These are phyloP conservation scores for Colletotrichum sp. DNA, from an alignment of 2,329 filamentous ascomycete species.

Conservation along the genomic window DNA sequence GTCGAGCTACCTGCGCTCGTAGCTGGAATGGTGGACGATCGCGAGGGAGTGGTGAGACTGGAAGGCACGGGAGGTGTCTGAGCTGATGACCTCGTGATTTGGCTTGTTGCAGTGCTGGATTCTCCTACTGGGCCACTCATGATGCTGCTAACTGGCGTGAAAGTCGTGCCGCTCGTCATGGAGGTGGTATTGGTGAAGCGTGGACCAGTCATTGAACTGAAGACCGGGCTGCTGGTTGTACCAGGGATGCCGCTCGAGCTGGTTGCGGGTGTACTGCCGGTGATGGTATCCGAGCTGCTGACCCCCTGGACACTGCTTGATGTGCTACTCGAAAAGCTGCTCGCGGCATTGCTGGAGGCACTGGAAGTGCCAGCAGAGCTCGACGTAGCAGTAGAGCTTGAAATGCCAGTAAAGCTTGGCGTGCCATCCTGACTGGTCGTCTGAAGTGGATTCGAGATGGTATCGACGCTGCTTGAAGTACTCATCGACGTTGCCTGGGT, in stretches of 20 bases:
- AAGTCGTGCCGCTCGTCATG: neutral
- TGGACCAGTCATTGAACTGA: neutral
- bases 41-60: accelerated
- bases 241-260: neutral
- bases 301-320: accelerated
- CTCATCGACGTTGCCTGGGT: neutral
- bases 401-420: neutral
- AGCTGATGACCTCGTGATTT: neutral
- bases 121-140: neutral
- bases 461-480: neutral
- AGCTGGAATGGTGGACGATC: accelerated
- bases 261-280: neutral
- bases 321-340: neutral
- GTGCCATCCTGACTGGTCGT: neutral
- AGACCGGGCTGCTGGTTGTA: accelerated
- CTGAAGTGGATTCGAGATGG: neutral
- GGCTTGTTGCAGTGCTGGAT: neutral
- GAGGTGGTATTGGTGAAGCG: neutral
- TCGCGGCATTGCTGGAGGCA: neutral
- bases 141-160: neutral
- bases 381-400: neutral
- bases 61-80: accelerated
- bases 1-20: neutral
- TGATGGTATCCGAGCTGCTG: neutral
- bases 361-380: neutral